Evolutionary conservation across 306 rosid species (phyloP).

Genomic region (Luffa acutangula): DNA sequence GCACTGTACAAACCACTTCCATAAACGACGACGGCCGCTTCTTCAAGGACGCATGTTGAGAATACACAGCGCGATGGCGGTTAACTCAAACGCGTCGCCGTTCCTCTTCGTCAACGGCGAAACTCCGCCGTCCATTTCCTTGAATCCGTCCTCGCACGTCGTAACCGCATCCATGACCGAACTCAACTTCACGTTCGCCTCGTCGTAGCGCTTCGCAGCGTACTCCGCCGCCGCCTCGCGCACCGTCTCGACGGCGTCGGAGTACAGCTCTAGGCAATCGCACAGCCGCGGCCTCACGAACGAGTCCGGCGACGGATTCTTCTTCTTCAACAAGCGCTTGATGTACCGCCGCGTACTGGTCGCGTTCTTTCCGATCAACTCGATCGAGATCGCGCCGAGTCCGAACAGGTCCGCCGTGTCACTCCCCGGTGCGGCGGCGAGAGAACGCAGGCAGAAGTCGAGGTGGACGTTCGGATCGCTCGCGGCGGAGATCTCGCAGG

Average conservation of each 20-base stretch:
- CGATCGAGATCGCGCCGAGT: constrained; percentile 42
- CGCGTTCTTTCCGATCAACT: constrained; percentile 28
- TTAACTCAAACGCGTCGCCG: constrained; percentile 37
- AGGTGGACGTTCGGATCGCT: constrained; percentile 46
- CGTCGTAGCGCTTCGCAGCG: constrained; percentile 28
- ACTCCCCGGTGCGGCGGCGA: constrained; percentile 26
- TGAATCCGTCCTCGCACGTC: constrained; percentile 76
- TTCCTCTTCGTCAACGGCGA: constrained; percentile 55
- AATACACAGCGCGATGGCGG: constrained; percentile 54
- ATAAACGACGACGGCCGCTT: background rate
- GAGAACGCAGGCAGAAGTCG: constrained; percentile 48
- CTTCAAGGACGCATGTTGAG: constrained; percentile 25
- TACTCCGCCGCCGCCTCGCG: constrained; percentile 29
- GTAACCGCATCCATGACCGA: constrained; percentile 40
- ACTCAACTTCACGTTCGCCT: constrained; percentile 34
- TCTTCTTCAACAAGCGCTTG: constrained; percentile 24
- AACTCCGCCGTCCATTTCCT: constrained; percentile 16
- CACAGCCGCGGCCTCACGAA: constrained; percentile 24
- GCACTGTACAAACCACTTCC: background rate
- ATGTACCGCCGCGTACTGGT: constrained; percentile 30
- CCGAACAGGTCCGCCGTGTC: constrained; percentile 18
- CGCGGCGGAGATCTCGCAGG: constrained; percentile 42
- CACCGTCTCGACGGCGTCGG: constrained; percentile 24
- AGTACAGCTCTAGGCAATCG: constrained; percentile 58
- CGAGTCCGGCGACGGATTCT: constrained; percentile 10